Base-by-base conservation (phyloP, 2,329 filamentous ascomycete genomes). In the Colletotrichum cereale region DNA sequence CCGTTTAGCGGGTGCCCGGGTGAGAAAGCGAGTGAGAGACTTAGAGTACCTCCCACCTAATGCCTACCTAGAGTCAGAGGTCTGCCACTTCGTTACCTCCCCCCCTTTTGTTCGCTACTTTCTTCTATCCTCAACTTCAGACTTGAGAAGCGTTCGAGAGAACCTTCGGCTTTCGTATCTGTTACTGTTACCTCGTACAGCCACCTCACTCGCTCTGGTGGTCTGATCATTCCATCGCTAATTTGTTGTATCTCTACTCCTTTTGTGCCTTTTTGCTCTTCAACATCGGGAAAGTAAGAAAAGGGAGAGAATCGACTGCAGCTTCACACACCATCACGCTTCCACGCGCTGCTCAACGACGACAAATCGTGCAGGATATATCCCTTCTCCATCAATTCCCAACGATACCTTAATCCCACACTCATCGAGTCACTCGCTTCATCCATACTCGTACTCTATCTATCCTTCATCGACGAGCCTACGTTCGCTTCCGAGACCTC, bases 151-250 rank as follows among this genome's bases (percentile, higher is more conserved):
- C 24, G 57, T 65, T 63, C 56, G 61, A 64, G 31, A 50, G 60
- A 61, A 50, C 44, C 66, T 69, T 75, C 73, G 73, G 73, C 75
- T 72, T 75, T 71, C 63, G 73, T 47, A 57, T 52, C 71, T 73
- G 11, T 73, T 76, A 67, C 67, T 76, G 77, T 55, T 78, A 77
- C 74, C 72, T 76, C 73, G 29, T 66, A 63, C 74, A 67, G 62
- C 82, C 82, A 82, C 84, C 84, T 89, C 89, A 87, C 84, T 91
- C 88, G 88, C 85, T 90, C 83, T 85, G 86, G 85, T 85, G 84
- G 82, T 78, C 82, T 82, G 78, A 77, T 53, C 75, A 74, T 76
- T 66, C 80, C 72, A 76, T 84, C 82, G 79, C 81, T 85, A 75
- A 76, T 74, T 73, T 66, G 67, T 74, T 61, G 62, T 67, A 60